phyloP scores from a whole-genome alignment of 306 rosid genomes.

The Cucurbita maxima region DNA sequence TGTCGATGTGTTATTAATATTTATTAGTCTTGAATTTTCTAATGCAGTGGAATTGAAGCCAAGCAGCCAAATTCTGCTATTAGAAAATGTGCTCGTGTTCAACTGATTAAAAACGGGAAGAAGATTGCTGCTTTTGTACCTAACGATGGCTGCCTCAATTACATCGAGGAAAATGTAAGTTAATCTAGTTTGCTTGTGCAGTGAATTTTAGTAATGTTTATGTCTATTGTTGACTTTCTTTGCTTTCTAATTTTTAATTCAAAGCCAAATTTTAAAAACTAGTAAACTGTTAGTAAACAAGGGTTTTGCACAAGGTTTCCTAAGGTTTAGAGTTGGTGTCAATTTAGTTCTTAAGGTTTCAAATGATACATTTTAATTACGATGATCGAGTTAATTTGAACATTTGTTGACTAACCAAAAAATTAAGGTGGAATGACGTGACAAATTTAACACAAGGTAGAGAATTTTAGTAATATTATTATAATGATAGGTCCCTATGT shows the following conservation, averaged over 20 bases:
- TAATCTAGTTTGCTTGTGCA: neutral
- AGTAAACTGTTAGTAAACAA: neutral
- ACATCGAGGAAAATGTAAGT: slow-evolving; percentile 22
- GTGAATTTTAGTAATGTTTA: neutral
- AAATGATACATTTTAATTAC: too few relatives aligned
- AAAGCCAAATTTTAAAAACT: neutral
- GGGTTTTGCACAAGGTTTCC: too few relatives aligned
- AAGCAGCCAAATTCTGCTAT: slow-evolving; percentile 24
- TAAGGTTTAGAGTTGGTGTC: too few relatives aligned
- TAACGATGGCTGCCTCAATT: slow-evolving; percentile 19
- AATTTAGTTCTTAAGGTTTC: too few relatives aligned
- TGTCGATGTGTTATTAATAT: too few relatives aligned
- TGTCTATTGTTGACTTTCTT: neutral
- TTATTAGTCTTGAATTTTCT: neutral
- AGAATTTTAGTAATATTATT: too few relatives aligned
- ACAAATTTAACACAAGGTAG: too few relatives aligned
- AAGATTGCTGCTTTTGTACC: slow-evolving; percentile 25
- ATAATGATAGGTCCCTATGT: too few relatives aligned
- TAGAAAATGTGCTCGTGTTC: slow-evolving; percentile 23
- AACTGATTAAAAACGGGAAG: slow-evolving; percentile 22
- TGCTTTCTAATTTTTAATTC: neutral
- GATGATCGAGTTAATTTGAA: too few relatives aligned
- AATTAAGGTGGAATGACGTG: too few relatives aligned
- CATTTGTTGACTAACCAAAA: too few relatives aligned
- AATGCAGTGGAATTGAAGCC: slow-evolving; percentile 23